A percentile compares a stretch with the other conserved stretches of the same genome.
Conservation (phyloP, 768 basidiomycete species). For the Xanthoconium stramineum region DNA sequence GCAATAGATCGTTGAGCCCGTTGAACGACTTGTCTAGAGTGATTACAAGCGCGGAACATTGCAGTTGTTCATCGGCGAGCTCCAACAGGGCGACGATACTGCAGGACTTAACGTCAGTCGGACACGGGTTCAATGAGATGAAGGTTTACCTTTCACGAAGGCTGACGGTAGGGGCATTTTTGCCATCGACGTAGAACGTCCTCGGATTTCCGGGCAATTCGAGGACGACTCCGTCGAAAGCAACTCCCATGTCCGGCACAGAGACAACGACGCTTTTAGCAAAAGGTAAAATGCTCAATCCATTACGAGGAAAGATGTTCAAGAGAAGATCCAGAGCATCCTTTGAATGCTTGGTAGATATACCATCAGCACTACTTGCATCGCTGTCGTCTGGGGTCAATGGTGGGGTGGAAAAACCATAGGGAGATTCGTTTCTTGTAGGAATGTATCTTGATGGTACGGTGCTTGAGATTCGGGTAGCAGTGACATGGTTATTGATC, state of each 20-base stretch:
- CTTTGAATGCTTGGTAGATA: constrained; percentile 45
- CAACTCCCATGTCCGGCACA: constrained; percentile 60
- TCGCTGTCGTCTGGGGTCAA: constrained; percentile 73
- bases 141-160: constrained; percentile 72
- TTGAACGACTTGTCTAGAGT: constrained; percentile 72
- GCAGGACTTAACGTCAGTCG: not conserved
- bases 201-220: constrained; percentile 66
- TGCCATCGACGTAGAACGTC: constrained; percentile 83
- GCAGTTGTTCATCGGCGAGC: constrained; percentile 79
- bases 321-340: constrained; percentile 78
- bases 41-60: constrained; percentile 76
- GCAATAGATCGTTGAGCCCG: constrained; percentile 69
- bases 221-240: constrained; percentile 78
- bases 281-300: constrained; percentile 63
- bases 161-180: constrained; percentile 74
- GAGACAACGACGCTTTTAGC: constrained; percentile 74
- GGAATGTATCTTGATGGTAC: constrained; percentile 44
- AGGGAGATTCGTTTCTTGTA: constrained; percentile 35
- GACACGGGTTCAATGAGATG: constrained; percentile 4
- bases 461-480: constrained; percentile 24
- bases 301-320: constrained; percentile 73
- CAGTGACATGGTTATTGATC: constrained; percentile 16
- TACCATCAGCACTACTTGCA: constrained; percentile 38
- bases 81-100: constrained; percentile 87
- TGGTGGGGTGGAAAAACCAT: constrained; percentile 64